Evolutionary conservation across 2,329 filamentous ascomycete species (phyloP).

Genomic region (Raffaelea ambrosiae): DNA sequence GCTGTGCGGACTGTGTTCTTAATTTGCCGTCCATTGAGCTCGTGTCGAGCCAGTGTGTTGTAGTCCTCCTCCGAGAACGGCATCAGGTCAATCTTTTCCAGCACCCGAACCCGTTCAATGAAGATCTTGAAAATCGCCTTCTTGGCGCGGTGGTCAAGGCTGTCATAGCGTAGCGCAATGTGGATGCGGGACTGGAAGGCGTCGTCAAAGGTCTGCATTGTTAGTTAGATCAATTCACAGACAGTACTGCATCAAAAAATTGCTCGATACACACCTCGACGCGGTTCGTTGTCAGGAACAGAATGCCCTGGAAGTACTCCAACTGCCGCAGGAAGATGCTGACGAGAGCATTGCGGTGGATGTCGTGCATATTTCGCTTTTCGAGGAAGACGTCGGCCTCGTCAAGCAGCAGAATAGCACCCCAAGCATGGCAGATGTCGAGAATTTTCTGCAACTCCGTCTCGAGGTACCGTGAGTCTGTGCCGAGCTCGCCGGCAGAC

Average conservation of each 20-base stretch:
- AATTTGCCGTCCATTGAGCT: conserved; percentile 60
- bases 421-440: conserved; percentile 39
- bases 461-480: conserved; percentile 32
- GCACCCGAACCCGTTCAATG: conserved; percentile 59
- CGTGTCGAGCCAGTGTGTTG: conserved; percentile 55
- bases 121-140: conserved; percentile 79
- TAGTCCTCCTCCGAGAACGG: conserved; percentile 60
- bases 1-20: conserved; percentile 82
- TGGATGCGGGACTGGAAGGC: conserved; percentile 86
- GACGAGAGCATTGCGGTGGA: conserved; percentile 39
- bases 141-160: conserved; percentile 63
- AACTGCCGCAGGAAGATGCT: conserved; percentile 79
- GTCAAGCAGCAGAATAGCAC: conserved; percentile 41
- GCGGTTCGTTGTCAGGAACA: conserved; percentile 84
- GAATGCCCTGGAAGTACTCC: conserved; percentile 86
- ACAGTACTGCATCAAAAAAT: too few relatives aligned
- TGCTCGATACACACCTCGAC: conserved; percentile 45
- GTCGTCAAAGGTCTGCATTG: conserved; percentile 61
- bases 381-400: conserved; percentile 47
- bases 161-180: conserved; percentile 73
- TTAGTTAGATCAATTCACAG: background rate
- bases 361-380: conserved; percentile 33
- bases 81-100: conserved; percentile 53
- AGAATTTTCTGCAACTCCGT: conserved; percentile 37
- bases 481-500: conserved; percentile 40